phyloP scores from a whole-genome alignment of 371 early-diverging fungal genomes.

The Dichotomocladium elegans region DNA sequence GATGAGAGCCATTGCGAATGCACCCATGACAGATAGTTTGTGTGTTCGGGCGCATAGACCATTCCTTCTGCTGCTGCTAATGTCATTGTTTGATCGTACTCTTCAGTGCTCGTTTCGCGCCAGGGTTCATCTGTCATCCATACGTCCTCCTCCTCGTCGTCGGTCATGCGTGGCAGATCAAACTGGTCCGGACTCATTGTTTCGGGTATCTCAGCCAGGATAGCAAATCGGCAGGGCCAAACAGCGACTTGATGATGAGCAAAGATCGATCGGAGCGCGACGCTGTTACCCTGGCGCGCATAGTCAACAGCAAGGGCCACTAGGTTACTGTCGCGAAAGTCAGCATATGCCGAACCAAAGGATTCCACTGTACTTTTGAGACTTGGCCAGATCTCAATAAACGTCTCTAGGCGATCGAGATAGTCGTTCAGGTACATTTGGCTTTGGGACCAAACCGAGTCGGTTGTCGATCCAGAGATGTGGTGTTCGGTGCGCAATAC shows the following conservation, averaged over 20 bases:
- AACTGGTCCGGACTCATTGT: constrained; percentile 49
- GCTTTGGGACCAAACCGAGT: constrained; percentile 31
- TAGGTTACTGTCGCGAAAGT: constrained; percentile 67
- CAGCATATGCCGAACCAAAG: constrained; percentile 32
- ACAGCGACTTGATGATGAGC: constrained; percentile 57
- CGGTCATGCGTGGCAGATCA: constrained; percentile 35
- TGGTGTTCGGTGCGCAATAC: constrained; percentile 48
- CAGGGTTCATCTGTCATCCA: constrained; percentile 34
- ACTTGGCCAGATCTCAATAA: constrained; percentile 47
- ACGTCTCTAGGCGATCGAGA: constrained; percentile 64
- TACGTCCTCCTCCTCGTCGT: constrained; percentile 24
- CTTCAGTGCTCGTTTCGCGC: constrained; percentile 27
- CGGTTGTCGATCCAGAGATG: constrained; percentile 7
- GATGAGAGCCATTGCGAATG: constrained; percentile 26
- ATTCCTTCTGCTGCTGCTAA: constrained; percentile 23
- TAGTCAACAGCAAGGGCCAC: constrained; percentile 58
- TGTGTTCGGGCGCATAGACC: constrained; percentile 12
- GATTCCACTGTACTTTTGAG: constrained; percentile 1
- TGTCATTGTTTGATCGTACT: background rate
- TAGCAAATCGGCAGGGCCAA: constrained; percentile 57
- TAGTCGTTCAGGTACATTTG: constrained; percentile 59
- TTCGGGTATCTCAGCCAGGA: constrained; percentile 65
- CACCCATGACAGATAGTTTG: constrained; percentile 4
- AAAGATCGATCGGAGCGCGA: constrained; percentile 60
- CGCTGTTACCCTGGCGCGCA: constrained; percentile 54